These are phyloP conservation scores for Mortierella sp. DNA, from an alignment of 371 early-diverging fungal species.

Conservation along the genomic window DNA sequence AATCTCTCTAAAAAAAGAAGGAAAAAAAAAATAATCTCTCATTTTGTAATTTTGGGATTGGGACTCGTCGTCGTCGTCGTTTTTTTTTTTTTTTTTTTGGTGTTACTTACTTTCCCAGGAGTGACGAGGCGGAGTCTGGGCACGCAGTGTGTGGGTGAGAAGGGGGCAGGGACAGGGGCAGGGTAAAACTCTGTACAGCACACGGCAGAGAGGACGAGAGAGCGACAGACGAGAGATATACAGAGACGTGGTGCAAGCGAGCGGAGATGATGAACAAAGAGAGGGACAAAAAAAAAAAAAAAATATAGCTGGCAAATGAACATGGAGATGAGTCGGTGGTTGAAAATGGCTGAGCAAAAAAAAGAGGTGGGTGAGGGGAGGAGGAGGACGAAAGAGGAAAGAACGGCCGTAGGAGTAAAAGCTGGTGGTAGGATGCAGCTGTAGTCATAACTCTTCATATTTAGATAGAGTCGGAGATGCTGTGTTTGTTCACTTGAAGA, in stretches of 20 bases:
- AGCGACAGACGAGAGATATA: neutral
- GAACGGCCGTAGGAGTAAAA: no score
- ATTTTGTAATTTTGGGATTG: neutral
- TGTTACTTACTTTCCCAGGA: conserved; percentile 12
- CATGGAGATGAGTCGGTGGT: neutral
- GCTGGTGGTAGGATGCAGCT: neutral
- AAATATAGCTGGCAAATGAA: neutral
- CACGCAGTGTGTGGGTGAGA: neutral
- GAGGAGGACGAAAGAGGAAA: neutral
- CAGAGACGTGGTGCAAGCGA: neutral
- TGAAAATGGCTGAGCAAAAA: conserved; percentile 6
- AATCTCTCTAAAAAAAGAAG: neutral
- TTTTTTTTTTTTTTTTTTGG: neutral
- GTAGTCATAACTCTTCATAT: neutral
- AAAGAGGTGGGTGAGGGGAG: neutral
- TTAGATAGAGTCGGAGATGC: neutral
- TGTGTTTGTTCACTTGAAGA: neutral
- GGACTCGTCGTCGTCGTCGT: neutral
- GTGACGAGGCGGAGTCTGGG: neutral
- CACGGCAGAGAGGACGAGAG: neutral
- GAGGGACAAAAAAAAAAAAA: neutral
- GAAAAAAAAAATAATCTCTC: neutral
- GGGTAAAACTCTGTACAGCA: neutral
- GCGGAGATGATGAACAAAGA: neutral
- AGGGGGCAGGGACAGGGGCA: neutral